Evolutionary conservation across 2,329 filamentous ascomycete species (phyloP), one percentile per base, ranked within the genome.

Genomic region (Orbilia brochopaga): DNA sequence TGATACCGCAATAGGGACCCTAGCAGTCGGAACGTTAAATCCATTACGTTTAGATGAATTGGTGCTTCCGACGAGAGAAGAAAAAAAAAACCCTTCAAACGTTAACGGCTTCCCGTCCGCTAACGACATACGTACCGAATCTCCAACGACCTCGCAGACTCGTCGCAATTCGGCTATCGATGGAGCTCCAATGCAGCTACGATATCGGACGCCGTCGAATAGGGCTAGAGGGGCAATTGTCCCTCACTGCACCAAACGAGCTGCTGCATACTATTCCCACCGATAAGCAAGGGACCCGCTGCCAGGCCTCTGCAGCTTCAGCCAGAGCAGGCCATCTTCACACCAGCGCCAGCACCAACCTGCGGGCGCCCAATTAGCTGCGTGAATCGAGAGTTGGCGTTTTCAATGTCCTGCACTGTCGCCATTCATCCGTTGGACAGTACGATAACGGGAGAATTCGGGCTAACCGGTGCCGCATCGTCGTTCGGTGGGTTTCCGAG

Each of bases 151-250:
- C 65, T 69, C 66, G 55, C 63, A 44, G 54, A 70, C 59, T 64
- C 63, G 58, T 70, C 66, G 66, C 66, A 63, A 70, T 70, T 70
- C 66, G 66, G 66, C 66, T 70, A 70, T 64, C 66, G 48, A 55
- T 21, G 46, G 17, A 51, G 19, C 46, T 27, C 27, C 27, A 21
- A 23, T 19, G 15, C 46, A 19, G n/a, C 46, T 51, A n/a, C 46
- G 8, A 11, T 53, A 17, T 64, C 54, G 59, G 46, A 62, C 44
- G 46, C 42, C n/a, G n/a, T n/a, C n/a, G n/a, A n/a, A n/a, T n/a
- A n/a, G n/a, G 59, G 59, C 54, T 64, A 50, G 59, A 30, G 10
- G n/a, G 8, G 51, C 21, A 35, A 10, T n/a, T 13, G 51, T 19
- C 15, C 19, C 19, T 50, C 23, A 19, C 15, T 50, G 10, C 21